Evolutionary conservation across 2,329 filamentous ascomycete species (phyloP).

Genomic region (Phialemonium atrogriseum): DNA sequence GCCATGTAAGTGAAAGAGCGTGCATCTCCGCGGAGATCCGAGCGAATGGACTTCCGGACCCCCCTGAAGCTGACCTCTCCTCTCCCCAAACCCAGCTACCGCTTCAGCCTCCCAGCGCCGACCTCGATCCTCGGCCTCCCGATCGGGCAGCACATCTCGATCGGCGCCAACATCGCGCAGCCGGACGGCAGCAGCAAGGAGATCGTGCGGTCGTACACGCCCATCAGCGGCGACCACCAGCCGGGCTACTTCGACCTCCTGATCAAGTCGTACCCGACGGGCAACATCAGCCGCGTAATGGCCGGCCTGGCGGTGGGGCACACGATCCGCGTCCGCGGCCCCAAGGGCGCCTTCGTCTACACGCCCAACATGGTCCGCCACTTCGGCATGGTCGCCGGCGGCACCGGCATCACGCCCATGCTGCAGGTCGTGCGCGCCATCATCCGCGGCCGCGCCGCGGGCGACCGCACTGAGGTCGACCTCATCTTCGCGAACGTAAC

Average conservation of each 20-base stretch:
- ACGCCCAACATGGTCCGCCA: conserved; percentile 92
- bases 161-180: conserved; percentile 66
- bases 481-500: conserved; percentile 97
- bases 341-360: conserved; percentile 97
- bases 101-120: conserved; percentile 73
- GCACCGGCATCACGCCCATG: conserved; percentile 98
- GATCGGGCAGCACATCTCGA: conserved; percentile 98
- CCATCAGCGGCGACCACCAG: conserved; percentile 82
- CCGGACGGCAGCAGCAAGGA: conserved; percentile 68
- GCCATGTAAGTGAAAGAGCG: conserved; percentile 77
- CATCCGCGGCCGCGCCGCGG: conserved; percentile 67
- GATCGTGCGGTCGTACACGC: conserved; percentile 85
- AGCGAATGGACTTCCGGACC: too few relatives aligned
- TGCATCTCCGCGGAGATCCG: too few relatives aligned
- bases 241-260: conserved; percentile 91
- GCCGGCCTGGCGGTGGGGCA: conserved; percentile 75
- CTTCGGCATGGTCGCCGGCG: conserved; percentile 97
- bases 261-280: conserved; percentile 95
- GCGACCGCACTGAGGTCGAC: conserved; percentile 82
- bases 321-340: conserved; percentile 82
- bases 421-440: conserved; percentile 91
- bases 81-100: conserved; percentile 60
- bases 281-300: conserved; percentile 94
- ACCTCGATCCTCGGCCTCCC: conserved; percentile 86
- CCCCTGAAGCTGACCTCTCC: too few relatives aligned